Base-by-base conservation (phyloP, 2,329 filamentous ascomycete species). In the Anthostomella pinea region DNA sequence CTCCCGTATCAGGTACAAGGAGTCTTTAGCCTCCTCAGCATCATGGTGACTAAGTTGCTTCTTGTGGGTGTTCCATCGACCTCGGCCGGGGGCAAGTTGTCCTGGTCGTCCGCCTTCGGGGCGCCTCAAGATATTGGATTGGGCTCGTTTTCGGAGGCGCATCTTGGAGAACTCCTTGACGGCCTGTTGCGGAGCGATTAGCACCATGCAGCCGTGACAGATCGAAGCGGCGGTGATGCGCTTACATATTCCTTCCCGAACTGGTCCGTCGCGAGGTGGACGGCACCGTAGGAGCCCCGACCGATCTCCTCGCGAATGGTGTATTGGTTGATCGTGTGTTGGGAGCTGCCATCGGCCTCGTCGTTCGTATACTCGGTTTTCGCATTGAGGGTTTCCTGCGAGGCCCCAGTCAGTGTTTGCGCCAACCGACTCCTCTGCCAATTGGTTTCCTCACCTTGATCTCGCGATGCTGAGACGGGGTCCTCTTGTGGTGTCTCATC, bases 151-250 rank as follows among this genome's bases (percentile, higher is more conserved):
- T 33, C 90, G 81, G 36, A 98, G 70, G 22, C 90, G 81, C 2
- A 87, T 81, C 60, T 98, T 98, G 41, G 91, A 97, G 65, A 98
- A 97, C 58, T 97, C 90, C 65, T 98, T 98, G 58, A 97, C 80
- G 39, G 93, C 91, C 90, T 95, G 57, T 25, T 14, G 37, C 30
- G 35, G 35, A 43, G 50, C 44, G 33, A 54, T 38, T 46, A 52
- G 40, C 39, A 33, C n/a, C n/a, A n/a, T n/a, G n/a, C n/a, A n/a
- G n/a, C n/a, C n/a, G n/a, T n/a, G n/a, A n/a, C n/a, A n/a, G 14
- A n/a, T 22, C 8, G 18, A 24, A 7, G 19, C 17, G 5, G 8
- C 18, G 16, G 15, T 19, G 19, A 10, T 38, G 30, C 34, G 56
- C 84, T 74, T 73, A 95, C 91, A 77, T 85, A 97, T 86, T 97